phyloP scores from a whole-genome alignment of 2,329 filamentous ascomycete genomes.

The Botrytis sinoallii region DNA sequence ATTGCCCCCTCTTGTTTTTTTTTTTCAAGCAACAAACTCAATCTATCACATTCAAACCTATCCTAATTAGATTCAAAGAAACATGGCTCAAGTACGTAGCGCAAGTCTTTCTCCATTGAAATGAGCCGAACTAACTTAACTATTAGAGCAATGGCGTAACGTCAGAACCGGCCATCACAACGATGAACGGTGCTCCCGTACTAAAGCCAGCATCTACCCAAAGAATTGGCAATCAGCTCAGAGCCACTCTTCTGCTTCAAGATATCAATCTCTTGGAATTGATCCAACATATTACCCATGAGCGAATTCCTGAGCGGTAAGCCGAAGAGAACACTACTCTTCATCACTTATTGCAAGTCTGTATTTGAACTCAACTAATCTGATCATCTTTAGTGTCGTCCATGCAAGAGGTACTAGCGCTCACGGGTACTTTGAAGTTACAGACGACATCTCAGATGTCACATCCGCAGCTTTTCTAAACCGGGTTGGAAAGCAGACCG shows the following conservation, averaged over 20 bases:
- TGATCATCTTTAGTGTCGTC: background rate
- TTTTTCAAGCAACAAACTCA: background rate
- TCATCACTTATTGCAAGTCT: background rate
- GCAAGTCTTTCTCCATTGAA: no score
- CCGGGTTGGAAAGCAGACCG: background rate
- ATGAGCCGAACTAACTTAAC: background rate
- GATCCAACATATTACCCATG: slow-evolving; percentile 6
- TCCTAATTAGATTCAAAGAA: background rate
- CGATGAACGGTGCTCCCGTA: slow-evolving; percentile 2
- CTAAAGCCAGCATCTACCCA: background rate
- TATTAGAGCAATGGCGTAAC: background rate
- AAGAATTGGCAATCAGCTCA: slow-evolving; percentile 14
- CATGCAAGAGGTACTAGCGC: background rate
- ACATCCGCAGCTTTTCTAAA: background rate
- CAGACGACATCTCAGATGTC: background rate
- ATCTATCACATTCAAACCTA: background rate
- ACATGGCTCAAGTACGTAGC: background rate
- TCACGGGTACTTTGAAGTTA: background rate
- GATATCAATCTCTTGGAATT: slow-evolving; percentile 15
- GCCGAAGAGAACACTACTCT: background rate
- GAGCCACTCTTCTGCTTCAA: slow-evolving; percentile 5
- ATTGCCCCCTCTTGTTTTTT: rapidly evolving
- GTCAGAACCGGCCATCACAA: background rate
- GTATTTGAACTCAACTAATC: background rate
- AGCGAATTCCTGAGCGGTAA: slow-evolving; percentile 1